Evolutionary conservation across 306 rosid genomes (phyloP).

Genomic region (Crotalaria pallida): DNA sequence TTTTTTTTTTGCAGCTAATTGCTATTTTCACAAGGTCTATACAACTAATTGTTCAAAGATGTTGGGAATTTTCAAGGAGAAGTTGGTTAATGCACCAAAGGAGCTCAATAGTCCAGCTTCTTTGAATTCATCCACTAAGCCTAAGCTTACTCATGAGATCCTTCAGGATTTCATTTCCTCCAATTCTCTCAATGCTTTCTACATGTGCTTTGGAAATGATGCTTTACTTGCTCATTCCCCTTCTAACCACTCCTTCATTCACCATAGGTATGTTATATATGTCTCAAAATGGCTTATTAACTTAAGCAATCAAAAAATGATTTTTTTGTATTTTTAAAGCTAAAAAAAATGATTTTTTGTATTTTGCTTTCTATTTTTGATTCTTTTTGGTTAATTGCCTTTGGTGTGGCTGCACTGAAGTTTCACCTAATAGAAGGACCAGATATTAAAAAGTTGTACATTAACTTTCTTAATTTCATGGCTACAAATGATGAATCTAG

Average conservation of each 20-base stretch:
- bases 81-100: slow-evolving; percentile 68
- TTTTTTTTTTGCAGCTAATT: slow-evolving; percentile 25
- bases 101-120: slow-evolving; percentile 86
- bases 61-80: slow-evolving; percentile 84
- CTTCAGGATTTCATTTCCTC: slow-evolving; percentile 46
- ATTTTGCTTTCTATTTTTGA: too few species aligned
- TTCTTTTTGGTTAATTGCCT: background rate
- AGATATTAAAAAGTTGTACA: background rate
- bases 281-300: background rate
- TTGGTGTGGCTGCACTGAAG: background rate
- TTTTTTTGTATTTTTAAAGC: too few species aligned
- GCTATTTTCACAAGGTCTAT: background rate
- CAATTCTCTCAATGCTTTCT: slow-evolving; percentile 44
- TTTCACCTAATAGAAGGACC: background rate
- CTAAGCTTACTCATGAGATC: slow-evolving; percentile 51
- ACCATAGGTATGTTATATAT: slow-evolving; percentile 49
- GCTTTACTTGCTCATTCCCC: slow-evolving; percentile 56
- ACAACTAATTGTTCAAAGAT: slow-evolving; percentile 28
- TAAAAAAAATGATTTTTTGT: too few species aligned
- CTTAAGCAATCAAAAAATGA: background rate
- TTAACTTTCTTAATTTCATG: background rate
- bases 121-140: slow-evolving; percentile 32
- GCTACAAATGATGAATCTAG: background rate
- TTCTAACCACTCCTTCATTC: slow-evolving; percentile 18
- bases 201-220: slow-evolving; percentile 47